Evolutionary conservation across 2,329 filamentous ascomycete species (phyloP).

Genomic region (Acrocalymma vagum): DNA sequence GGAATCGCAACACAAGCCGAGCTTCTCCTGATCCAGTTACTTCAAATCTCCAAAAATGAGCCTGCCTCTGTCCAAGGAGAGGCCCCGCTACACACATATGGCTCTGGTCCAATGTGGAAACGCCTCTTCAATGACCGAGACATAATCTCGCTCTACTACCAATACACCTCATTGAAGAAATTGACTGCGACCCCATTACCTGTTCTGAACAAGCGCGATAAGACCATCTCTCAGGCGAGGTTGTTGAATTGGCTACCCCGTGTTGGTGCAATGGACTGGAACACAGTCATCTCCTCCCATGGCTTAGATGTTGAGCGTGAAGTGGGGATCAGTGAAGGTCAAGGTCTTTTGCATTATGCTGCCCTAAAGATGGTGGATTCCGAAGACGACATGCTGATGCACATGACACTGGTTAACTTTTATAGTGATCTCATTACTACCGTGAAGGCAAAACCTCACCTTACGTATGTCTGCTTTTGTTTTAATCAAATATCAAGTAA

Average conservation of each 20-base stretch:
- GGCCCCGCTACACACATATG: constrained; percentile 36
- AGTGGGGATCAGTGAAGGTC: constrained; percentile 33
- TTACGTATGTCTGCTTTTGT: constrained; percentile 29
- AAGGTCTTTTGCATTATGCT: constrained; percentile 64
- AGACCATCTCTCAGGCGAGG: constrained; percentile 67
- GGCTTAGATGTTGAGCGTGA: constrained; percentile 60
- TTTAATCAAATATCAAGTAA: neutral
- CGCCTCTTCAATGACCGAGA: constrained; percentile 68
- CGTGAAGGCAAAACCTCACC: constrained; percentile 39
- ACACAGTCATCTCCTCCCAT: constrained; percentile 60
- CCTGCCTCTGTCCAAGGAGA: constrained; percentile 49
- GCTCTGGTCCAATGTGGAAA: constrained; percentile 63
- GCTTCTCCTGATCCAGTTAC: constrained; percentile 60
- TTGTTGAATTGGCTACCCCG: constrained; percentile 66
- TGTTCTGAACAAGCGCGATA: constrained; percentile 58
- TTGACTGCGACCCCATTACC: constrained; percentile 41
- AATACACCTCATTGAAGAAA: constrained; percentile 58
- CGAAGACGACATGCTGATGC: constrained; percentile 66
- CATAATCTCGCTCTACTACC: constrained; percentile 66
- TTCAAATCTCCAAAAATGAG: constrained; percentile 56
- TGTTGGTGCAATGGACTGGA: constrained; percentile 64
- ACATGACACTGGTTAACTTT: constrained; percentile 67
- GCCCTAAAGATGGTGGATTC: constrained; percentile 64
- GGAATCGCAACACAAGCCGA: constrained; percentile 64
- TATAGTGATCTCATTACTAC: constrained; percentile 62